These are phyloP conservation scores for Diaporthe helianthi DNA, from an alignment of 2,329 filamentous ascomycete genomes.

Conservation along the genomic window DNA sequence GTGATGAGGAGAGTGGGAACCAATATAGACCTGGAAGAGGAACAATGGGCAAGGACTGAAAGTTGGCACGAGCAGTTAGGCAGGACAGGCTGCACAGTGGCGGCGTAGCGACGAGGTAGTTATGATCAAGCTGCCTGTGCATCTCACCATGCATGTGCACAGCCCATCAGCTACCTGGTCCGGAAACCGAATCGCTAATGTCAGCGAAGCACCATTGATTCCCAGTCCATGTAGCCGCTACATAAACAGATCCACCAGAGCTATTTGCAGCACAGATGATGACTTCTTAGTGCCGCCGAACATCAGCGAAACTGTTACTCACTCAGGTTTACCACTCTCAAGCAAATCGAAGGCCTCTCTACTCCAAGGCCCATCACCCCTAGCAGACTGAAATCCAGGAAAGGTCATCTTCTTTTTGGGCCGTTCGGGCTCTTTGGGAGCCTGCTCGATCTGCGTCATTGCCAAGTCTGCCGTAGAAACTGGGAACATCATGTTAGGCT, in stretches of 20 bases:
- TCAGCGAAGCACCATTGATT: neutral
- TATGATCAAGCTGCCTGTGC: neutral
- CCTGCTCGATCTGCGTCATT: conserved; percentile 30
- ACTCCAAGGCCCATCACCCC: conserved; percentile 69
- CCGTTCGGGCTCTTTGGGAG: conserved; percentile 32
- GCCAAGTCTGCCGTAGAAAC: conserved; percentile 36
- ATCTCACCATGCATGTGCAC: neutral
- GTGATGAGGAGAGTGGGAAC: conserved; percentile 2
- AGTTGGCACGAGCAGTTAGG: neutral
- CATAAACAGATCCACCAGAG: neutral
- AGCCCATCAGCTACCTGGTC: neutral
- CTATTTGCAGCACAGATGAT: neutral
- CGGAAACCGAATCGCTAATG: neutral
- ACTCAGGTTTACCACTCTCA: conserved; percentile 61
- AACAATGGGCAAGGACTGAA: neutral
- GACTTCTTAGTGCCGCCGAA: neutral
- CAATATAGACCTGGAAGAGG: neutral
- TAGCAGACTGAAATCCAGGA: conserved; percentile 56
- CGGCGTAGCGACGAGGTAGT: neutral
- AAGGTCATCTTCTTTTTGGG: conserved; percentile 43
- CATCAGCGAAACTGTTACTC: conserved; percentile 30
- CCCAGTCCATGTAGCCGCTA: neutral
- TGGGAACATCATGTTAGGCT: conserved; percentile 17
- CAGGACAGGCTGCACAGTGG: neutral
- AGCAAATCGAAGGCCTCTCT: conserved; percentile 72